Conservation (phyloP, 2,329 filamentous ascomycete species). For the Ophiostoma himal-ulmi region DNA sequence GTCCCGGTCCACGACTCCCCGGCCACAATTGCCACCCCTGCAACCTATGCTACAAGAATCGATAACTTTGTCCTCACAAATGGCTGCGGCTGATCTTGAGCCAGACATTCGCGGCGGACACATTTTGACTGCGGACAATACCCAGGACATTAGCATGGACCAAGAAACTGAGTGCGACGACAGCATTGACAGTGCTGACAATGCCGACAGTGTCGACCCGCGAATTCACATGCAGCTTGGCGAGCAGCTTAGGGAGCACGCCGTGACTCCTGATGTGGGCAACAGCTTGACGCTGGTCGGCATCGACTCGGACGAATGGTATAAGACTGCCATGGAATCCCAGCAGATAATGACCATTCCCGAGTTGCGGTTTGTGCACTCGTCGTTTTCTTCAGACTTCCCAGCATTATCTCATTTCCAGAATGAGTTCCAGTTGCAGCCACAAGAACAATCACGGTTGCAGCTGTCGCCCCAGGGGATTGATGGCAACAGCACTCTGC, state of each 20-base stretch:
- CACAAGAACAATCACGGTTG: neutral
- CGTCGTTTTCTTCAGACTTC: neutral
- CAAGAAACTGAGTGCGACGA: neutral
- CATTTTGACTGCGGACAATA: conserved; percentile 24
- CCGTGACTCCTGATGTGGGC: conserved; percentile 57
- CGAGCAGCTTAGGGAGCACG: conserved; percentile 58
- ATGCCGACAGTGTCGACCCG: conserved; percentile 46
- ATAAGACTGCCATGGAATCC: conserved; percentile 63
- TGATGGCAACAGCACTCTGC: neutral
- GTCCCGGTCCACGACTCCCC: neutral
- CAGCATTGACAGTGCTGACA: conserved; percentile 32
- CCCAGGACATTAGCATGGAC: conserved; percentile 7
- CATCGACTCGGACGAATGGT: conserved; percentile 68
- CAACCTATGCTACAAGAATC: neutral
- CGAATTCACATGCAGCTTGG: conserved; percentile 60
- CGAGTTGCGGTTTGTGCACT: conserved; percentile 31
- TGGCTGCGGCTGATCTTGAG: neutral
- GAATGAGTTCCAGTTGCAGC: neutral
- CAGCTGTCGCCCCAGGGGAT: neutral
- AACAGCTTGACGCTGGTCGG: conserved; percentile 56
- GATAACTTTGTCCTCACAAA: neutral
- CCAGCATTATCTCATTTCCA: neutral
- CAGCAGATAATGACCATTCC: conserved; percentile 36
- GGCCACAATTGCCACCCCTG: neutral
- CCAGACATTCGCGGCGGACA: neutral